These are phyloP conservation scores for Graphium sp. DNA, from an alignment of 2,329 filamentous ascomycete genomes.

Conservation along the genomic window DNA sequence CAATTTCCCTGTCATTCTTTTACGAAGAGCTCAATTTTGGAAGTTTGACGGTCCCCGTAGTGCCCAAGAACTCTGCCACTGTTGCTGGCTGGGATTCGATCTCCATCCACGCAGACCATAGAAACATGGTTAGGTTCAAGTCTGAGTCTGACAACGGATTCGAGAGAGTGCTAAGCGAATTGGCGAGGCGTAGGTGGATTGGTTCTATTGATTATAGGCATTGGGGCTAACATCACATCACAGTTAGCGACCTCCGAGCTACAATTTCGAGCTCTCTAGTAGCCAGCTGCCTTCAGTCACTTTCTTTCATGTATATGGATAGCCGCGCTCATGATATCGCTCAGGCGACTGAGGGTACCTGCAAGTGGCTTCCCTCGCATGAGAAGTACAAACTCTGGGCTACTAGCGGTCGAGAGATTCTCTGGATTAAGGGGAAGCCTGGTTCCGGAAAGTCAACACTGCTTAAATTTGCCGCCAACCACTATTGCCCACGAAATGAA, in stretches of 20 bases:
- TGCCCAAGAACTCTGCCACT: slow-evolving; percentile 13
- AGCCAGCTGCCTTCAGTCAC: no score
- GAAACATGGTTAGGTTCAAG: slow-evolving; percentile 15
- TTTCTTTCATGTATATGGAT: no score
- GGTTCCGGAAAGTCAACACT: slow-evolving; percentile 22
- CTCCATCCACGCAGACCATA: slow-evolving; percentile 14
- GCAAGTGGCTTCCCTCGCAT: slow-evolving; percentile 14
- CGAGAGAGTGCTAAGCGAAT: slow-evolving; percentile 10
- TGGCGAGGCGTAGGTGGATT: slow-evolving; percentile 8
- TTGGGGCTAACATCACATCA: no score
- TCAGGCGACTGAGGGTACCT: no score
- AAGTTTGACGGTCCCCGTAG: no score
- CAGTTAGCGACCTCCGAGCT: no score
- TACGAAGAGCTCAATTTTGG: slow-evolving; percentile 18
- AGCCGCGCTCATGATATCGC: no score
- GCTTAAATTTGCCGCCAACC: slow-evolving; percentile 15
- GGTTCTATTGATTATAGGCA: no score
- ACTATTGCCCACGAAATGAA: slow-evolving; percentile 6
- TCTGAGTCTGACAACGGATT: slow-evolving; percentile 13
- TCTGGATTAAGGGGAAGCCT: slow-evolving; percentile 22
- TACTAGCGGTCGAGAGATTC: slow-evolving; percentile 6
- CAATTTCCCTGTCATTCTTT: slow-evolving; percentile 15
- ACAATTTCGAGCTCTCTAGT: no score
- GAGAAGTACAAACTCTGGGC: slow-evolving; percentile 10
- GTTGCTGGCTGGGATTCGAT: slow-evolving; percentile 11